Evolutionary conservation across 768 basidiomycete genomes (phyloP), one percentile per base, ranked within the genome.

Genomic region (Lyophyllum semitale): DNA sequence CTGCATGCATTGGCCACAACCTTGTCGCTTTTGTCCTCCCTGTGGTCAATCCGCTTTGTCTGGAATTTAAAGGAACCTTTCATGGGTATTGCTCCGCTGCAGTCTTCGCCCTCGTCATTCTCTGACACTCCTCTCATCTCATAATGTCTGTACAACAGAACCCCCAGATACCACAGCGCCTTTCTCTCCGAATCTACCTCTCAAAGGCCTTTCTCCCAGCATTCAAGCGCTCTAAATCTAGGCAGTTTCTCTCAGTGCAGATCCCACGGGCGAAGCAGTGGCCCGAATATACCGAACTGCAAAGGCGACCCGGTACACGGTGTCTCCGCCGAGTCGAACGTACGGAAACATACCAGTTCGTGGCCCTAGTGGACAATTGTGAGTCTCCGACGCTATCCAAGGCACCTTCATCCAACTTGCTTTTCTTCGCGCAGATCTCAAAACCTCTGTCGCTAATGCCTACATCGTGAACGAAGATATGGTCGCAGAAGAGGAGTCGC

Each of bases 221-320:
- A 2, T 60, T 63, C 40, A 48, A 53, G 11, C 51, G 41, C 17
- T 51, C 57, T 42, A 44, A 50, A 1, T 46, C 49, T 12, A 32
- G 37, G 25, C 32, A 23, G 3, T 43, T 48, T 11, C 49, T 55
- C 27, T 48, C 54, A n/a, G 45, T 42, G 8, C 41, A 47, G 26
- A 30, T 53, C 0, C 9, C 7, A 43, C 58, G 51, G 20, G 59
- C 62, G 20, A 44, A 49, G 8, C 12, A 23, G 23, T 63, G 62
- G 62, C 62, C 62, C n/a, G n/a, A 51, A 35, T 63, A 63, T 29
- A 20, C 51, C 8, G 62, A 60, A 32, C 51, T 63, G 29, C 56
- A 60, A 20, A 56, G 45, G 33, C 26, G 33, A n/a, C 56, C 53
- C 18, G 58, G 59, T 0, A 53, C 53, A 1, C 50, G 61, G 30